These are phyloP conservation scores for Hymenoscyphus scutula DNA, from an alignment of 2,329 filamentous ascomycete genomes.

Conservation along the genomic window DNA sequence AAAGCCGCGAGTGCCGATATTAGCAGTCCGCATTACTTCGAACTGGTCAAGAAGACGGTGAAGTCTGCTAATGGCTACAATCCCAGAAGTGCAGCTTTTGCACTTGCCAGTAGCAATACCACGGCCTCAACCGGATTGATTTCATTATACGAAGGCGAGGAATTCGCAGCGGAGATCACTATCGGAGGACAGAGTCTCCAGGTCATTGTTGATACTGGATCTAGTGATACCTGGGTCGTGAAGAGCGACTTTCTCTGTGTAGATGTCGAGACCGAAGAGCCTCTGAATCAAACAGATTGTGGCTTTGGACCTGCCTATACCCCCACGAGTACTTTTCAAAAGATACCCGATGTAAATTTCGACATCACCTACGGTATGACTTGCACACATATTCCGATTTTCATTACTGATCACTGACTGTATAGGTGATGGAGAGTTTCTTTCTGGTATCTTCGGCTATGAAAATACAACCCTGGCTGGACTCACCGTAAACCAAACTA, in stretches of 20 bases:
- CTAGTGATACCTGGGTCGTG: slow-evolving; percentile 47
- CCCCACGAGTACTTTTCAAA: not conserved
- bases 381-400: too few species aligned
- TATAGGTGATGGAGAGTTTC: not conserved
- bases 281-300: not conserved
- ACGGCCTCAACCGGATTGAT: not conserved
- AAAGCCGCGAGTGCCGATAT: too few species aligned
- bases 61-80: too few species aligned
- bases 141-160: not conserved
- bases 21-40: too few species aligned
- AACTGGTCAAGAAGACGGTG: too few species aligned
- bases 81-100: too few species aligned
- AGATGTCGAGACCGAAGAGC: slow-evolving; percentile 27
- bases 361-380: not conserved
- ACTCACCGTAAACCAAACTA: slow-evolving; percentile 45
- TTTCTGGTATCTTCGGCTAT: not conserved
- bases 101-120: too few species aligned
- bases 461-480: slow-evolving; percentile 39
- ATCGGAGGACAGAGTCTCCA: slow-evolving; percentile 32
- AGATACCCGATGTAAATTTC: not conserved
- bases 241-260: slow-evolving; percentile 38
- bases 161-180: slow-evolving; percentile 16
- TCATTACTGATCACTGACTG: too few species aligned
- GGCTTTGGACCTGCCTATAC: not conserved
- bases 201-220: slow-evolving; percentile 46